Base-by-base conservation (phyloP, 2,329 filamentous ascomycete genomes). In the Periconia digitata region DNA sequence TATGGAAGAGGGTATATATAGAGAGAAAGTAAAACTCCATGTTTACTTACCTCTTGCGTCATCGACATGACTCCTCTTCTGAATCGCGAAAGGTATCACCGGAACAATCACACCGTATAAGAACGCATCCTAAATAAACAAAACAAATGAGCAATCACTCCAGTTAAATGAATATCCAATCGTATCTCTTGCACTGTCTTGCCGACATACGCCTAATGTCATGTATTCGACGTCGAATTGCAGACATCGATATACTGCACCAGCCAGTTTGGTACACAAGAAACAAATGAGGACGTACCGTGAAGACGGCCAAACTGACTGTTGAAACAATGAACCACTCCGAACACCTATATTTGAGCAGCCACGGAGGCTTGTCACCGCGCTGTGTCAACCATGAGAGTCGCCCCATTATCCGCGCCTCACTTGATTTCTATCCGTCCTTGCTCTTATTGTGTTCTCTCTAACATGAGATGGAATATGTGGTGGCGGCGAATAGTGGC, bases 61-160 rank as follows among this genome's bases (percentile, higher is more conserved):
- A 0, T 73, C 60, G 6, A 87, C 71, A 15, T 80, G 77, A 23
- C 79, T 80, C 58, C 81, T 79, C 10, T 72, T 66, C 7, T 78
- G 75, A 10, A 90, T 71, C 2, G 85, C 82, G 53, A 86, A 90
- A 0, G 87, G 87, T 2, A 89, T 78, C 15, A 90, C 86, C 0
- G 87, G 87, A 0, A 90, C 82, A 23, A 90, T 81, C 27, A 85
- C 72, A 12, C 77, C 81, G 56, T 85, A 86, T 18, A 83, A 75
- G 58, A 86, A 85, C 59, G 85, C 81, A 62, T 86, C 84, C 69
- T 72, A 35, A 5, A 27, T 3, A 21, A 15, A 15, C n/a, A 49
- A 20, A 29, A 21, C 22, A 21, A 39, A 22, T 20, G 22, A 20
- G 6, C 18, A 39, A 21, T 20, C 37, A 10, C 20, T 39, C 22